These are phyloP conservation scores for Diatrype stigma DNA, from an alignment of 2,329 filamentous ascomycete species.

Conservation along the genomic window DNA sequence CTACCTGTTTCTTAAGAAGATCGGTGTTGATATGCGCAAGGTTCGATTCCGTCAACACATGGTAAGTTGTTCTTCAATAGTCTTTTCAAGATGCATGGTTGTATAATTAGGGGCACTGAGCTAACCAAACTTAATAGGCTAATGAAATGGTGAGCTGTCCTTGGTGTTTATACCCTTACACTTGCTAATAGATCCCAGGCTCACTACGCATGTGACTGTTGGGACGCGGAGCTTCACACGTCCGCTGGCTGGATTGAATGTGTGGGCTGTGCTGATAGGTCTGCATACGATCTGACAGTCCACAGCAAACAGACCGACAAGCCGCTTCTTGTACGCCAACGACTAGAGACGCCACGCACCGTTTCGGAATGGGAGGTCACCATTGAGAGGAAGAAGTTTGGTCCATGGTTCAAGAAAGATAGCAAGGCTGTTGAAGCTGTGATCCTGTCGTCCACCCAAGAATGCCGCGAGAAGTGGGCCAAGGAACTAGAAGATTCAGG, in stretches of 20 bases:
- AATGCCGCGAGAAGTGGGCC: slow-evolving; percentile 74
- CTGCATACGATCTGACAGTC: slow-evolving; percentile 88
- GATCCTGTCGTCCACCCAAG: slow-evolving; percentile 71
- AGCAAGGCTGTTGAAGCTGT: slow-evolving; percentile 80
- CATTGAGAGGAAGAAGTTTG: slow-evolving; percentile 92
- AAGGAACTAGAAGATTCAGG: slow-evolving; percentile 69
- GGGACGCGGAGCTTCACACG: slow-evolving; percentile 91
- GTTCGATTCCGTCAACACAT: slow-evolving; percentile 97
- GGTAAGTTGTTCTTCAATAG: slow-evolving; percentile 29
- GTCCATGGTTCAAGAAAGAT: slow-evolving; percentile 92
- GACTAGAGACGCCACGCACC: slow-evolving; percentile 69
- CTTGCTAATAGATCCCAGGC: slow-evolving; percentile 32
- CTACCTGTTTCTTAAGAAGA: slow-evolving; percentile 80
- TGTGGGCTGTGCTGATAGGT: slow-evolving; percentile 92
- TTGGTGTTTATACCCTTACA: not conserved
- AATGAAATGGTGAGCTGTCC: slow-evolving; percentile 47
- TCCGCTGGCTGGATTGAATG: slow-evolving; percentile 98
- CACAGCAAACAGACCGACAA: slow-evolving; percentile 91
- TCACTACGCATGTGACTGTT: slow-evolving; percentile 95
- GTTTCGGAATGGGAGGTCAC: slow-evolving; percentile 87
- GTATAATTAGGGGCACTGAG: not conserved
- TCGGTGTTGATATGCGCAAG: slow-evolving; percentile 84
- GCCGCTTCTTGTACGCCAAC: slow-evolving; percentile 79
- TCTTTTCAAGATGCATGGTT: not conserved
- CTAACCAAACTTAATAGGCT: slow-evolving; percentile 20